Percentiles rank a stretch among this genome's conserved stretches.
Conservation (phyloP, 257 asterid species). For the Paraleonurus japonicus region DNA sequence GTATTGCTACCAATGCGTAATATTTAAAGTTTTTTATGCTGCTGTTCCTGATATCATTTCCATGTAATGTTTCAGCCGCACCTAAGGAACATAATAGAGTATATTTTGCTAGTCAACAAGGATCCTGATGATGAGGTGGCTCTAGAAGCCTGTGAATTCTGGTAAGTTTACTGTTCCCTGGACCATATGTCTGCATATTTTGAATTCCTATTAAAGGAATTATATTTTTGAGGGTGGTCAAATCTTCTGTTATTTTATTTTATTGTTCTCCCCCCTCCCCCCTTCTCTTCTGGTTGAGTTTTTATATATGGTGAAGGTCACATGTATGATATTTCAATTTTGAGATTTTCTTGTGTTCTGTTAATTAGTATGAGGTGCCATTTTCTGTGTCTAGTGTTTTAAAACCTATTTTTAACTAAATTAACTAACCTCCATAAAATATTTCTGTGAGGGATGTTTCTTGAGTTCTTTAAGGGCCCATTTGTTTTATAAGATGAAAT, state of each 20-base stretch:
- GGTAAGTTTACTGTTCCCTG: slow-evolving; percentile 43
- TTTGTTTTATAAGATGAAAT: too few species aligned
- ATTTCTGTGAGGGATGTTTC: not conserved
- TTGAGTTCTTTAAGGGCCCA: too few species aligned
- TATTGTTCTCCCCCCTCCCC: not conserved
- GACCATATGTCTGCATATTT: not conserved
- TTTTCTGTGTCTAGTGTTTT: not conserved
- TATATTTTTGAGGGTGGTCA: not conserved
- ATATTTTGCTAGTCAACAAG: slow-evolving; percentile 85
- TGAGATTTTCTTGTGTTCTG: not conserved
- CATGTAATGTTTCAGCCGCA: slow-evolving; percentile 71
- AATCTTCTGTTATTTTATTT: not conserved
- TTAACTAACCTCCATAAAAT: not conserved
- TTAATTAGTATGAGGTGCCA: slow-evolving; percentile 6
- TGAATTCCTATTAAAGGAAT: not conserved
- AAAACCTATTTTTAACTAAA: not conserved
- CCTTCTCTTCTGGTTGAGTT: not conserved
- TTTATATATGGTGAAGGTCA: not conserved
- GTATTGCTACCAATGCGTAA: not conserved
- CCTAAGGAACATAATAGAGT: slow-evolving; percentile 77
- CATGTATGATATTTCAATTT: not conserved
- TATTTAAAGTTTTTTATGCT: not conserved
- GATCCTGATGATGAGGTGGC: slow-evolving; percentile 95
- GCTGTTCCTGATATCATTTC: slow-evolving; percentile 34
- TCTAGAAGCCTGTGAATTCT: slow-evolving; percentile 98